These are phyloP conservation scores for Entonaema liquescens DNA, from an alignment of 495 filamentous ascomycete genomes.

Conservation along the genomic window DNA sequence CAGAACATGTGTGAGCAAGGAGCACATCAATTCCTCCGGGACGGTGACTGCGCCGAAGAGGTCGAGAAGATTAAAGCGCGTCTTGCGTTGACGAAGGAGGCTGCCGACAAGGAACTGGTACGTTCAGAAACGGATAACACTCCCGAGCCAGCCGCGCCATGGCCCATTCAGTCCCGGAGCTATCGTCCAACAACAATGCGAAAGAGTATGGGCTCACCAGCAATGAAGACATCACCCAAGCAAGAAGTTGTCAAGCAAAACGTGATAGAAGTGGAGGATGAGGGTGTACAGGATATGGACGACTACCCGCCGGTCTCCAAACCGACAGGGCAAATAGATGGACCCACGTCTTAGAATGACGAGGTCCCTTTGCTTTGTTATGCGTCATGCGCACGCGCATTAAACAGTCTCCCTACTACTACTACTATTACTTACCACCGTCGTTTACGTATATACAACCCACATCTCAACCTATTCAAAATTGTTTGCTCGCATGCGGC, in stretches of 20 bases:
- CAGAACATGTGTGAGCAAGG: slow-evolving; percentile 83
- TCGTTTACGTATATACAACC: slow-evolving; percentile 17
- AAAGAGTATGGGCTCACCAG: slow-evolving; percentile 35
- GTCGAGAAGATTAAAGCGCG: slow-evolving; percentile 70
- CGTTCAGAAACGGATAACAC: slow-evolving; percentile 55
- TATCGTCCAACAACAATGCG: slow-evolving; percentile 49
- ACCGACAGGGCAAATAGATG: slow-evolving; percentile 37
- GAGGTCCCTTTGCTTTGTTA: slow-evolving; percentile 5
- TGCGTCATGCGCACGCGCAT: slow-evolving; percentile 10
- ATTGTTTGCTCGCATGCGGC: slow-evolving; percentile 23
- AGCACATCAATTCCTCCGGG: slow-evolving; percentile 85
- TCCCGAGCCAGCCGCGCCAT: slow-evolving; percentile 34
- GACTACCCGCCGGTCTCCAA: slow-evolving; percentile 40
- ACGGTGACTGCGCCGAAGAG: slow-evolving; percentile 80
- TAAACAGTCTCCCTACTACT: slow-evolving; percentile 7
- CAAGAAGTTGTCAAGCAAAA: slow-evolving; percentile 41
- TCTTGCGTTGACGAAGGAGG: slow-evolving; percentile 65
- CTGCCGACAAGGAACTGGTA: slow-evolving; percentile 67
- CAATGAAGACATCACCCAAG: slow-evolving; percentile 40
- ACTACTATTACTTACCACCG: not conserved
- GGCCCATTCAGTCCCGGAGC: slow-evolving; percentile 40
- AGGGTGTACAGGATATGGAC: slow-evolving; percentile 54
- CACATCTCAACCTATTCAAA: slow-evolving; percentile 1
- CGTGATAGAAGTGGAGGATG: slow-evolving; percentile 46
- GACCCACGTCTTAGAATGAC: slow-evolving; percentile 30